Percentiles rank a stretch among this genome's conserved stretches.
Evolutionary conservation across 1,284 basidiomycete genomes (phyloP).

Genomic region (Grifola frondosa): DNA sequence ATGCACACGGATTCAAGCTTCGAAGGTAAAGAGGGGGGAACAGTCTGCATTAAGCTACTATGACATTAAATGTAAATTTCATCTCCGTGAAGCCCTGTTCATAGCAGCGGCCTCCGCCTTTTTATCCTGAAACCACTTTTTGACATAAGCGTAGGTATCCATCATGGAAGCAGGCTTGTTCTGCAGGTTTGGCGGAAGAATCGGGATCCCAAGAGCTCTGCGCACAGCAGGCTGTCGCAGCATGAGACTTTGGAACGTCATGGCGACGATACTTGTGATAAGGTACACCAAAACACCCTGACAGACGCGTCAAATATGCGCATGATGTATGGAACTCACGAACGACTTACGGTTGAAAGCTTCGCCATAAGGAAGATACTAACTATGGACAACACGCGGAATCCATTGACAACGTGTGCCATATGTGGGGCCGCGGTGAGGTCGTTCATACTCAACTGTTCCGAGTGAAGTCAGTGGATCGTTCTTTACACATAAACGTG

Average conservation of each 20-base stretch:
- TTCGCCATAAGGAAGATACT: conserved; percentile 61
- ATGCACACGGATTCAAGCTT: too few relatives aligned
- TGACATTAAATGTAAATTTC: too few relatives aligned
- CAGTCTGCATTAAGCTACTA: too few relatives aligned
- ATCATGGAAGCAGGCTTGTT: conserved; percentile 27
- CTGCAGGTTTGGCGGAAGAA: conserved; percentile 30
- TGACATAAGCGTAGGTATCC: conserved; percentile 30
- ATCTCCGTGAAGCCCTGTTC: too few relatives aligned
- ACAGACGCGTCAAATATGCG: conserved; percentile 1
- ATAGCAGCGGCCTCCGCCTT: conserved; percentile 23
- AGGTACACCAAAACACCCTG: conserved; percentile 69
- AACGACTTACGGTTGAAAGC: conserved; percentile 52
- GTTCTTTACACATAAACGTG: not conserved
- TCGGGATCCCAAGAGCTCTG: conserved; percentile 45
- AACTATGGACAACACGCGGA: conserved; percentile 62
- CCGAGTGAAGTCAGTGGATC: conserved; percentile 5
- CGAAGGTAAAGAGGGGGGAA: too few relatives aligned
- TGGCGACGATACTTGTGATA: conserved; percentile 43
- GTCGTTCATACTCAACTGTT: conserved; percentile 58
- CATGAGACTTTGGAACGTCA: conserved; percentile 46
- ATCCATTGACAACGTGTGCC: conserved; percentile 72
- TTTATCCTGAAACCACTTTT: conserved; percentile 29
- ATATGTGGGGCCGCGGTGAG: conserved; percentile 52
- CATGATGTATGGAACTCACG: conserved; percentile 15
- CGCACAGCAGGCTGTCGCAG: conserved; percentile 51